A percentile compares a stretch with the other conserved stretches of the same genome.
These are phyloP conservation scores for Pouteria glomerata DNA, from an alignment of 148 eudicot species.

Conservation along the genomic window DNA sequence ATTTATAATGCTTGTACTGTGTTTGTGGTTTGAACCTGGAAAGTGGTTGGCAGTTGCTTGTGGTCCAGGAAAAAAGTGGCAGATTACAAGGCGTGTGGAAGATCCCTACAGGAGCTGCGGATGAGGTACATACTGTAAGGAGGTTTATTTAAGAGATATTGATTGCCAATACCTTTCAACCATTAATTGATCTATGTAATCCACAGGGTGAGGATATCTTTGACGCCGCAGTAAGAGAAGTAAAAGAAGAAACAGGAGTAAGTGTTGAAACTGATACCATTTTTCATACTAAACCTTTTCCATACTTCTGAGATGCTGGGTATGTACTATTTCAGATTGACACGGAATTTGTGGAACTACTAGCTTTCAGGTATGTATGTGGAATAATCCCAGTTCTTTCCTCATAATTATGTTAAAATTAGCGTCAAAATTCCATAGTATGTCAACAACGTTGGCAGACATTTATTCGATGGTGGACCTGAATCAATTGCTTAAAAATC, in stretches of 20 bases:
- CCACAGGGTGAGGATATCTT: constrained; percentile 81
- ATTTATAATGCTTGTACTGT: constrained; percentile 8
- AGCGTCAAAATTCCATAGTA: neutral
- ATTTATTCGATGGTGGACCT: neutral
- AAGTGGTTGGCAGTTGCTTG: constrained; percentile 54
- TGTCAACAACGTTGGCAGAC: neutral
- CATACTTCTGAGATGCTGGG: constrained; percentile 2
- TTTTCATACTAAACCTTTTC: neutral
- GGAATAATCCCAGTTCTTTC: neutral
- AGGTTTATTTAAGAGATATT: neutral
- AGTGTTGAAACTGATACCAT: constrained; percentile 17
- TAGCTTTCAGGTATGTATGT: constrained; percentile 56
- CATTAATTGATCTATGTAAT: constrained; percentile 12
- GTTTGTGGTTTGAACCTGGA: constrained; percentile 5
- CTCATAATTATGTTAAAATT: neutral
- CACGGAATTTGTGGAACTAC: constrained; percentile 62
- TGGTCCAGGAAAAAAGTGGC: constrained; percentile 25
- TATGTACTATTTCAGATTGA: constrained; percentile 48
- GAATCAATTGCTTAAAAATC: neutral
- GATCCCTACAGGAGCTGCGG: constrained; percentile 84
- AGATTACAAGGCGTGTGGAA: constrained; percentile 66
- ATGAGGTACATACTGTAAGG: constrained; percentile 44
- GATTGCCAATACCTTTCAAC: neutral
- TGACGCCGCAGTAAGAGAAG: constrained; percentile 67
- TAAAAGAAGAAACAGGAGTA: constrained; percentile 93